These are phyloP conservation scores for Tetracentron sinense DNA, from an alignment of 164 flowering plant species.

Conservation along the genomic window DNA sequence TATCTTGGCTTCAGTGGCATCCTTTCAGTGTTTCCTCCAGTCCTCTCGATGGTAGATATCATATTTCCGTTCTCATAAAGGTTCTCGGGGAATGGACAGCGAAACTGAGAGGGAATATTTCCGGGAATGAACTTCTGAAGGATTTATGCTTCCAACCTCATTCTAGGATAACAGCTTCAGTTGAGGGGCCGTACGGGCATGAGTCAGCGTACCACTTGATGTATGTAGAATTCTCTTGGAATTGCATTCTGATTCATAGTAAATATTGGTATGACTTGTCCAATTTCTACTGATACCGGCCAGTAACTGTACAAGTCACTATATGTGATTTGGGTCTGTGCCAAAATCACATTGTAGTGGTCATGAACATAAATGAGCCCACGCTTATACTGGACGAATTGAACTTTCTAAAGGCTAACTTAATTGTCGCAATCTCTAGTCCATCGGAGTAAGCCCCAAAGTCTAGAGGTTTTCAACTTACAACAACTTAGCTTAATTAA, in stretches of 20 bases:
- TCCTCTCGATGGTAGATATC: conserved; percentile 75
- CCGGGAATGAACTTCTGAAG: conserved; percentile 20
- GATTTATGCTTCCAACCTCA: conserved; percentile 22
- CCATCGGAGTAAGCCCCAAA: too few relatives aligned
- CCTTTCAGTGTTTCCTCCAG: conserved; percentile 98
- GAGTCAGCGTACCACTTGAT: conserved; percentile 74
- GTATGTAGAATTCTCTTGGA: conserved; percentile 33
- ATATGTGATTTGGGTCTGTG: too few relatives aligned
- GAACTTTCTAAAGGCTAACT: too few relatives aligned
- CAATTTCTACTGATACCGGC: neutral
- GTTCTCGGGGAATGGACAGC: conserved; percentile 91
- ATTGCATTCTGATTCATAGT: neutral
- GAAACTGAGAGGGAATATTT: conserved; percentile 43
- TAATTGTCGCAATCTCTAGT: too few relatives aligned
- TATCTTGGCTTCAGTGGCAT: conserved; percentile 94
- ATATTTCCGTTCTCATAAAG: conserved; percentile 74
- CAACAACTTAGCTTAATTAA: too few relatives aligned
- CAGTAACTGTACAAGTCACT: neutral
- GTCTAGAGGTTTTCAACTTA: too few relatives aligned
- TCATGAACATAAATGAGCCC: too few relatives aligned
- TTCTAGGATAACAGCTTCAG: conserved; percentile 56
- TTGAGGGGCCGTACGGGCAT: conserved; percentile 96
- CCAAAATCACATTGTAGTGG: too few relatives aligned
- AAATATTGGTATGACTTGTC: neutral
- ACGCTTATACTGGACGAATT: too few relatives aligned